These are phyloP conservation scores for Ustilago nuda DNA, from an alignment of 1,284 basidiomycete species.

Conservation along the genomic window DNA sequence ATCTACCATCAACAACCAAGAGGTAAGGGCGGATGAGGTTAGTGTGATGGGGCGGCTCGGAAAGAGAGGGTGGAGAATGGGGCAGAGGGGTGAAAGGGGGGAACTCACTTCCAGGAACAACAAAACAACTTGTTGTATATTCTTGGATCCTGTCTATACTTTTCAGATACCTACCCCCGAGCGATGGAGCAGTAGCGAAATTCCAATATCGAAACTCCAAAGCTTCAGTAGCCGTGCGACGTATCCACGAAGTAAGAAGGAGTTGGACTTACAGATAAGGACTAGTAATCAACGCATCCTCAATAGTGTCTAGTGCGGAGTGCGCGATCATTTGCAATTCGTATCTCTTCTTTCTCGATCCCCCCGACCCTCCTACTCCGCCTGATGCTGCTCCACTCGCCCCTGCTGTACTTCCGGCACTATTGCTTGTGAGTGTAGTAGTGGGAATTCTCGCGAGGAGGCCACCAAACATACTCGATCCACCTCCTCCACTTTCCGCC, in stretches of 20 bases:
- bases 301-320: slow-evolving; percentile 62
- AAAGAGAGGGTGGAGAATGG: neutral
- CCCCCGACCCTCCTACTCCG: neutral
- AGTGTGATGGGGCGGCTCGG: neutral
- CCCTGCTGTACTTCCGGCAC: neutral
- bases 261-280: slow-evolving; percentile 52
- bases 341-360: slow-evolving; percentile 35
- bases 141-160: slow-evolving; percentile 65
- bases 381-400: neutral
- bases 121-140: slow-evolving; percentile 61
- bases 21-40: no score
- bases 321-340: slow-evolving; percentile 69
- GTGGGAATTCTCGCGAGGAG: slow-evolving; percentile 36
- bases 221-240: slow-evolving; percentile 7
- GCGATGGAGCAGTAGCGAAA: neutral
- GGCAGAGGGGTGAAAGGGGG: neutral
- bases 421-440: neutral
- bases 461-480: slow-evolving; percentile 33
- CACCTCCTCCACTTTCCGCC: slow-evolving; percentile 8
- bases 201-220: no score
- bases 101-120: slow-evolving; percentile 62
- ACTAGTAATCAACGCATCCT: slow-evolving; percentile 59
- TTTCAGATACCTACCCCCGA: slow-evolving; percentile 45
- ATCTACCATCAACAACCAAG: slow-evolving; percentile 27
- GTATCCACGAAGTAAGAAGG: slow-evolving; percentile 11